These are phyloP conservation scores for Diacronema lutheri DNA, from an alignment of 78 protist genomes.

Conservation along the genomic window DNA sequence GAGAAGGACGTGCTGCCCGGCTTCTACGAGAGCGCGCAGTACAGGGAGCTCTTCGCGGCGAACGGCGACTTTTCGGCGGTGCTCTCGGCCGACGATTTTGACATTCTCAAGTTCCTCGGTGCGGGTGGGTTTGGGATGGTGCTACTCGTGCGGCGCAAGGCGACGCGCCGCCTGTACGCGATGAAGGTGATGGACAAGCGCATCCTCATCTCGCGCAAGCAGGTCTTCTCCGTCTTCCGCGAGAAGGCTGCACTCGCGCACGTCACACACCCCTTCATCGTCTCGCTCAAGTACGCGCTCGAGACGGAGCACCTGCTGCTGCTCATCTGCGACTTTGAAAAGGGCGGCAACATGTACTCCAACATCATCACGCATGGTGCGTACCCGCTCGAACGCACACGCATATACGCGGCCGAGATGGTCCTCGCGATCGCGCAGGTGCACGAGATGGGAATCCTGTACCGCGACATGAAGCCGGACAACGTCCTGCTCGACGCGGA, in stretches of 20 bases:
- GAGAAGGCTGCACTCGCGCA: conserved; percentile 77
- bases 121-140: conserved; percentile 34
- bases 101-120: background rate
- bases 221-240: conserved; percentile 8
- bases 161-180: conserved; percentile 14
- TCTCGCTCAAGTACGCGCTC: conserved; percentile 60
- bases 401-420: conserved; percentile 37
- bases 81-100: background rate
- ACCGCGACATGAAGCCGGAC: conserved; percentile 56
- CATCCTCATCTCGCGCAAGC: background rate
- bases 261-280: conserved; percentile 79
- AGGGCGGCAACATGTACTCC: conserved; percentile 42
- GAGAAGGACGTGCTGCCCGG: background rate
- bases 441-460: conserved; percentile 30
- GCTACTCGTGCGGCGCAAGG: background rate
- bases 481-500: conserved; percentile 39
- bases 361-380: conserved; percentile 13
- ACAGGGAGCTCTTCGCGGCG: background rate
- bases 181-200: conserved; percentile 37
- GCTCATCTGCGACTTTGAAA: conserved; percentile 32
- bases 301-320: conserved; percentile 63
- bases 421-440: conserved; percentile 32
- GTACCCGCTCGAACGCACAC: conserved; percentile 7
- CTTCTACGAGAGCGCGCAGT: background rate
- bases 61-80: background rate